Conservation (phyloP, 2,329 filamentous ascomycete genomes). For the Drechslerella coelobrocha region DNA sequence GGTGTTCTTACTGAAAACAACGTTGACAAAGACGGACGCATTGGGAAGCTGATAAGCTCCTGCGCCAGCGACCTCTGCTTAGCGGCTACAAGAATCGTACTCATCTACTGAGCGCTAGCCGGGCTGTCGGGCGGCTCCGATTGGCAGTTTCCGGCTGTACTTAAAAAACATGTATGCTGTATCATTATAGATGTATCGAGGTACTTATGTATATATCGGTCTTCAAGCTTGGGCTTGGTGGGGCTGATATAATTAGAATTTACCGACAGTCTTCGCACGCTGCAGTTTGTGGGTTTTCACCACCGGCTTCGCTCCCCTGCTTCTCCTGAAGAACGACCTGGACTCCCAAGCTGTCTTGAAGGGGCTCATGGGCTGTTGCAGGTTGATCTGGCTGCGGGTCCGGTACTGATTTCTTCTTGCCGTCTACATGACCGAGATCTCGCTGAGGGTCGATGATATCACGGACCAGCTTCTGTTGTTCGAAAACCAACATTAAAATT, state of each 20-base stretch:
- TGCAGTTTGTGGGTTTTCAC: not conserved
- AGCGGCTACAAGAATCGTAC: too few species aligned
- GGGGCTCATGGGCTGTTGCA: not conserved
- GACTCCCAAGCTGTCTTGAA: constrained; percentile 13
- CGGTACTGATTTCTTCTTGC: constrained; percentile 37
- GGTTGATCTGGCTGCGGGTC: constrained; percentile 4
- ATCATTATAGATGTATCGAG: too few species aligned
- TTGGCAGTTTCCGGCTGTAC: too few species aligned
- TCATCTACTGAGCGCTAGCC: not conserved
- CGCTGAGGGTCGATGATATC: constrained; percentile 46
- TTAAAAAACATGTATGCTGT: too few species aligned
- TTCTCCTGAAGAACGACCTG: constrained; percentile 17
- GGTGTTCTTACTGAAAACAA: too few species aligned
- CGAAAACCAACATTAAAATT: not conserved
- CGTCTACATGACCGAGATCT: constrained; percentile 46
- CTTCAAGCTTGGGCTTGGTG: not conserved
- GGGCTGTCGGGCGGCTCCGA: constrained; percentile 47
- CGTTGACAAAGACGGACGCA: constrained; percentile 33
- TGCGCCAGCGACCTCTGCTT: not conserved
- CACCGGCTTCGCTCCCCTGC: not conserved
- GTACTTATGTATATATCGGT: not conserved
- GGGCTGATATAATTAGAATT: not conserved
- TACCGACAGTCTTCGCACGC: constrained; percentile 37
- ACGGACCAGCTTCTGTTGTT: constrained; percentile 41
- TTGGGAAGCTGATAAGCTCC: constrained; percentile 50